A percentile compares a stretch with the other conserved stretches of the same genome.
Evolutionary conservation across 305 asterid species (phyloP).

Genomic region (Fraxinus latifolia): DNA sequence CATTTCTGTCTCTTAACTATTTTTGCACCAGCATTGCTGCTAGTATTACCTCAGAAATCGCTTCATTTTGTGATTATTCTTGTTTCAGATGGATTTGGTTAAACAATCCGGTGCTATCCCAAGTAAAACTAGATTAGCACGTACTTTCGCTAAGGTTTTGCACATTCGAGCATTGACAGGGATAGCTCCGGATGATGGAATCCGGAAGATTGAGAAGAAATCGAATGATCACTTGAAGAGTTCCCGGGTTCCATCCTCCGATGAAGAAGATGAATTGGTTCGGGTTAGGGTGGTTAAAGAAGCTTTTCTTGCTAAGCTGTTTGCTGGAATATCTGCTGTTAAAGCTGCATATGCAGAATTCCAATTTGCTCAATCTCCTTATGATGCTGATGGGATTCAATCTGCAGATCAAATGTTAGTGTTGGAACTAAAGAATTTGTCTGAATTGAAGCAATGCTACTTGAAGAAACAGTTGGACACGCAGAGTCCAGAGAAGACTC

Average conservation of each 20-base stretch:
- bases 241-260: not conserved
- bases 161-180: constrained; percentile 39
- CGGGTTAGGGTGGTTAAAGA: constrained; percentile 30
- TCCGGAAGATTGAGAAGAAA: constrained; percentile 7
- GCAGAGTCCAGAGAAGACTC: constrained; percentile 41
- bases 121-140: constrained; percentile 39
- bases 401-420: constrained; percentile 52
- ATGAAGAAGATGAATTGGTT: constrained; percentile 35
- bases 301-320: constrained; percentile 55
- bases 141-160: constrained; percentile 50
- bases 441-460: constrained; percentile 48
- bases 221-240: constrained; percentile 10
- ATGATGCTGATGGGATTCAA: constrained; percentile 61
- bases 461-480: constrained; percentile 45
- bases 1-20: not conserved
- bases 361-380: constrained; percentile 62
- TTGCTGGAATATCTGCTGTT: constrained; percentile 47
- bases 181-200: constrained; percentile 30
- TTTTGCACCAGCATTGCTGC: constrained; percentile 1
- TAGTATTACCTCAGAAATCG: not conserved
- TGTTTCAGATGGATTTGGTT: constrained; percentile 44
- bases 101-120: constrained; percentile 33
- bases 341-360: constrained; percentile 64
- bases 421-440: constrained; percentile 48
- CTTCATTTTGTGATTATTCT: not conserved